Evolutionary conservation across 2,329 filamentous ascomycete species (phyloP), one percentile per base, ranked within the genome.

Genomic region (Ophiostoma montium): DNA sequence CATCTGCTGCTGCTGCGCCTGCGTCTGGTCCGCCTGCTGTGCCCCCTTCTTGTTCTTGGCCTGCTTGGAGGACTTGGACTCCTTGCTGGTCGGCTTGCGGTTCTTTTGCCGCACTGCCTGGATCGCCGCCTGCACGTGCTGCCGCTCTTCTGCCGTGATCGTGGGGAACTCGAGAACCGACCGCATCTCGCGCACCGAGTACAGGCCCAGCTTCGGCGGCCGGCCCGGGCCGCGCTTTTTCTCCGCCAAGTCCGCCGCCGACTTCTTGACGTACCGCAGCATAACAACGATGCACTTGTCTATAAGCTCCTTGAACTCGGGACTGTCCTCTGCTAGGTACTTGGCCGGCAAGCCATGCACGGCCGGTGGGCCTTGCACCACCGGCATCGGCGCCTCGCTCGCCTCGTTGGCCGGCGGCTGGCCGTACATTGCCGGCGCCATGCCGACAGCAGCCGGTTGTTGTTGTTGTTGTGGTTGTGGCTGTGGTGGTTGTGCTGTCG

Each of bases 201-300:
- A 86, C 60, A 87, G 75, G 27, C 85, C 85, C 58, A 89, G 84
- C 66, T 89, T 89, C 0, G 85, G 85, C 18, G 85, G 85, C 48
- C 85, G 70, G n/a, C 85, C 85, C 10, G 85, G 85, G 13, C 85
- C 85, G 56, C 84, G 79, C 54, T 83, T 81, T 64, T 78, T 83
- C 27, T 77, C 74, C 30, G 77, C 65, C 30, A 43, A 32, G 3
- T 48, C 44, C 2, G 39, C 47, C 18, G 16, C 39, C 11, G 42
- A 13, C 9, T 18, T 41, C 27, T 47, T 30, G 32, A 45, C 43
- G 18, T 39, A 49, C n/a, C 21, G n/a, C 32, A 41, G 35, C 48
- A 49, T 50, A 38, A 50, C 50, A 21, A 47, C 44, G 31, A 45
- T 19, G 7, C 44, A 46, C 31, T 46, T 43, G 35, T 36, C 48